Base-by-base conservation (phyloP, 495 filamentous ascomycete species). In the Tuber umbilicatum region DNA sequence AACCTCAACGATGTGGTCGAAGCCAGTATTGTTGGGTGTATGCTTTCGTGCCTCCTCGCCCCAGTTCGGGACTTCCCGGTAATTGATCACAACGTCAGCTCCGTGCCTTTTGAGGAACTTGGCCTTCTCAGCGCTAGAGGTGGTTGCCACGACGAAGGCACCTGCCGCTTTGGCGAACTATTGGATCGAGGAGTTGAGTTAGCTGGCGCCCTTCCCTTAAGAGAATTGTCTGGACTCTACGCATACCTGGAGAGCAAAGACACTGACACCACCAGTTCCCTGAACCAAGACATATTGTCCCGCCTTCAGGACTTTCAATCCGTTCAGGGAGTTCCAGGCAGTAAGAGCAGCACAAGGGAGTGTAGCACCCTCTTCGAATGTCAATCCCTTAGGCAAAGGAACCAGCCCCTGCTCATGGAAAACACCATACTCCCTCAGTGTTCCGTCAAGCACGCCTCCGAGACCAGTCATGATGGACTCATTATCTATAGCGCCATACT, bases 61-160 rank as follows among this genome's bases (percentile, higher is more conserved):
- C 90, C 90, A 92, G 78, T 88, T 86, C 0, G 85, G 80, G 43
- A 87, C 85, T 14, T 84, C 86, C 74, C 87, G 88, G 82, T 92
- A 92, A 81, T 91, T 91, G 69, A 85, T 75, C 39, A 86, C 84
- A 67, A 84, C 83, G 70, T 87, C 86, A 31, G 87, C 87, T 31
- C 87, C 87, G 17, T 88, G 84, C 35, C 73, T 76, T 70, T 82
- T 76, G 2, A 86, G 79, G 4, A 81, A 31, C 70, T 80, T 60
- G 9, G 74, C 83, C 75, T 86, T 86, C 35, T 79, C 80, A 0
- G 45, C 50, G 0, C 82, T 82, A 38, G 80, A 81, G 27, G 85
- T 86, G 1, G 85, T 87, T 9, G 84, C 83, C 71, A 87, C 84
- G 35, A 85, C 83, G 50, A 73, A 76, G 23, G 70, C 39, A 31